These are phyloP conservation scores for Gleditsia sinensis DNA, from an alignment of 306 rosid genomes.

Conservation along the genomic window DNA sequence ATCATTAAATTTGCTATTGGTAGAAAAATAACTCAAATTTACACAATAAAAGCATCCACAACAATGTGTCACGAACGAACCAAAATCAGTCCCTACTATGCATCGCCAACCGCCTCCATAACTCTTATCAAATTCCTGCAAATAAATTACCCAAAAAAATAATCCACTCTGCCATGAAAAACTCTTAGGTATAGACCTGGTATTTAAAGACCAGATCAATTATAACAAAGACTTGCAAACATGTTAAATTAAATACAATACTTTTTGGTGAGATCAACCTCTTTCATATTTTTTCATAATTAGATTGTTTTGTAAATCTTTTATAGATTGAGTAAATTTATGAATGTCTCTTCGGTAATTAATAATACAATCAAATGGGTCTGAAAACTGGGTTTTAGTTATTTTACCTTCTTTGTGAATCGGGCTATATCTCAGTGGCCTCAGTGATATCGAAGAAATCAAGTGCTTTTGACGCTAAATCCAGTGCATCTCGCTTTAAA, in stretches of 20 bases:
- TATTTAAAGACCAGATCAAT: too few species aligned
- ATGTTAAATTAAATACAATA: too few species aligned
- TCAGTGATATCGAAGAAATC: slow-evolving; percentile 85
- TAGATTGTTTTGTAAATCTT: not conserved
- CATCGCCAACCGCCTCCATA: slow-evolving; percentile 94
- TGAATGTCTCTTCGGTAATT: too few species aligned
- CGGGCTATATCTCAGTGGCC: slow-evolving; percentile 82
- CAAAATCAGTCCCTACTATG: slow-evolving; percentile 89
- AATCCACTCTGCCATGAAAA: too few species aligned
- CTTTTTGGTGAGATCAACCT: too few species aligned
- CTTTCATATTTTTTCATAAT: too few species aligned
- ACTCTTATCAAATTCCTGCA: slow-evolving; percentile 74
- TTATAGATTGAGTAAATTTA: too few species aligned
- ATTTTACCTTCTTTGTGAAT: slow-evolving; percentile 70
- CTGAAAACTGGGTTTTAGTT: not conserved
- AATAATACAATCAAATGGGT: not conserved
- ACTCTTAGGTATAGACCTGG: too few species aligned
- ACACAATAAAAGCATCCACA: slow-evolving; percentile 76
- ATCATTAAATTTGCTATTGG: too few species aligned
- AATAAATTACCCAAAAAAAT: too few species aligned
- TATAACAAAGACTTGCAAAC: too few species aligned
- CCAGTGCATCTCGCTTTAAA: slow-evolving; percentile 76
- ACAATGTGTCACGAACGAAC: slow-evolving; percentile 88
- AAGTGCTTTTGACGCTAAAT: slow-evolving; percentile 78
- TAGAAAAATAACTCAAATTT: too few species aligned